Evolutionary conservation across 2,329 filamentous ascomycete genomes (phyloP).

Genomic region (Neonectria ditissima): DNA sequence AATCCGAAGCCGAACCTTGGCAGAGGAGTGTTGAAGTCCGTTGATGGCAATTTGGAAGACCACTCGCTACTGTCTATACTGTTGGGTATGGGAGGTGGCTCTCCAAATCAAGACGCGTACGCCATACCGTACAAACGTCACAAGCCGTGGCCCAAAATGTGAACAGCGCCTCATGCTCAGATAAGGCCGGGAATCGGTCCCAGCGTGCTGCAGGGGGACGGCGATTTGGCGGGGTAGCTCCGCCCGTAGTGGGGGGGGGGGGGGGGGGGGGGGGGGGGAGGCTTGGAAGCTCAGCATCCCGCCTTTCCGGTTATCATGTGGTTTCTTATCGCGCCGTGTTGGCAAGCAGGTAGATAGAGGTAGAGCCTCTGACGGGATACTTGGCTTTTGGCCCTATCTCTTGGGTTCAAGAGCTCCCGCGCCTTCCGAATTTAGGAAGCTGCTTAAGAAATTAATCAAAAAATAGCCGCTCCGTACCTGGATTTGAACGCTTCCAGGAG

Average conservation of each 20-base stretch:
- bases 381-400: neutral
- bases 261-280: no score
- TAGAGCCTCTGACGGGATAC: slow-evolving; percentile 9
- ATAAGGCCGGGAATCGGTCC: slow-evolving; percentile 11
- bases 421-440: neutral
- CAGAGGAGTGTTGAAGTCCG: neutral
- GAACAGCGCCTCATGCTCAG: neutral
- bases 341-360: slow-evolving; percentile 7
- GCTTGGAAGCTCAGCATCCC: slow-evolving; percentile 12
- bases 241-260: slow-evolving; percentile 37
- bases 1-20: neutral
- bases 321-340: slow-evolving; percentile 13
- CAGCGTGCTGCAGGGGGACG: slow-evolving; percentile 37
- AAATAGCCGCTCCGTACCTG: neutral
- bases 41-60: neutral
- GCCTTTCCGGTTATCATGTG: slow-evolving; percentile 29
- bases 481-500: neutral
- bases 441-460: neutral
- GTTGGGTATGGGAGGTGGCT: neutral
- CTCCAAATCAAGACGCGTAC: neutral
- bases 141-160: neutral
- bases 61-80: neutral
- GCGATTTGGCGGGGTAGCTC: slow-evolving; percentile 46
- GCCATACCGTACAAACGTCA: no score
- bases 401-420: neutral